A percentile compares a stretch with the other conserved stretches of the same genome.
Conservation (phyloP, 2,329 filamentous ascomycete species). For the Periconia macrospinosa region DNA sequence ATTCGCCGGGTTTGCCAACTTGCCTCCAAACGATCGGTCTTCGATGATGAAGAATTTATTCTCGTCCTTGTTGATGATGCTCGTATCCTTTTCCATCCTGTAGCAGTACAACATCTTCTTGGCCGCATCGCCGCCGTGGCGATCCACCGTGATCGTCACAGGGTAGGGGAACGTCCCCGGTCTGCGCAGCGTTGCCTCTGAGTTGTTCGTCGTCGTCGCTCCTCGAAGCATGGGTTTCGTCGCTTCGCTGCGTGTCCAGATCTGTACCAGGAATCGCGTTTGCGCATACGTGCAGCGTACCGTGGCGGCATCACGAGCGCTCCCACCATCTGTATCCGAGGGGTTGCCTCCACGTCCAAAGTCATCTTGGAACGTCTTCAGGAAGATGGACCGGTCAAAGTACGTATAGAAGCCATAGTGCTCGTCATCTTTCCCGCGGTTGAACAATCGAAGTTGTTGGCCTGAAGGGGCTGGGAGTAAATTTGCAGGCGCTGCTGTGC, state of each 20-base stretch:
- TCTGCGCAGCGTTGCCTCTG: slow-evolving; percentile 49
- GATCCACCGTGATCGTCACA: slow-evolving; percentile 61
- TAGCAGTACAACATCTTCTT: slow-evolving; percentile 66
- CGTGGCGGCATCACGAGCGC: slow-evolving; percentile 48
- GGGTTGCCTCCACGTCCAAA: slow-evolving; percentile 44
- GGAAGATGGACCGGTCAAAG: slow-evolving; percentile 84
- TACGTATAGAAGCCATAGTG: slow-evolving; percentile 95
- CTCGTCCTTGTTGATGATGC: slow-evolving; percentile 42
- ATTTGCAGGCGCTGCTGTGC: slow-evolving; percentile 70
- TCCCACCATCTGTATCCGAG: slow-evolving; percentile 55
- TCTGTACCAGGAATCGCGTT: slow-evolving; percentile 63
- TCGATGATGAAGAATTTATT: slow-evolving; percentile 56
- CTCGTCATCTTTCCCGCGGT: slow-evolving; percentile 77
- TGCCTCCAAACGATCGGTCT: slow-evolving; percentile 54
- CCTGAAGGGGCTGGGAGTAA: slow-evolving; percentile 68
- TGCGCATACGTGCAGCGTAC: slow-evolving; percentile 62
- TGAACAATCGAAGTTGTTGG: slow-evolving; percentile 83
- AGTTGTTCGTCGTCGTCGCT: slow-evolving; percentile 31
- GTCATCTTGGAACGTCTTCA: slow-evolving; percentile 60
- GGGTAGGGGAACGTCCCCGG: slow-evolving; percentile 65
- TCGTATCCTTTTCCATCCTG: slow-evolving; percentile 52
- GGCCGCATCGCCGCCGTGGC: slow-evolving; percentile 58
- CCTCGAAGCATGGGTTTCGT: slow-evolving; percentile 40
- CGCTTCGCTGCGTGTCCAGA: slow-evolving; percentile 58
- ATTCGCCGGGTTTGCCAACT: slow-evolving; percentile 53